phyloP scores from a whole-genome alignment of 108 stramenopile species.

The Pseudonitzschia multiseries region DNA sequence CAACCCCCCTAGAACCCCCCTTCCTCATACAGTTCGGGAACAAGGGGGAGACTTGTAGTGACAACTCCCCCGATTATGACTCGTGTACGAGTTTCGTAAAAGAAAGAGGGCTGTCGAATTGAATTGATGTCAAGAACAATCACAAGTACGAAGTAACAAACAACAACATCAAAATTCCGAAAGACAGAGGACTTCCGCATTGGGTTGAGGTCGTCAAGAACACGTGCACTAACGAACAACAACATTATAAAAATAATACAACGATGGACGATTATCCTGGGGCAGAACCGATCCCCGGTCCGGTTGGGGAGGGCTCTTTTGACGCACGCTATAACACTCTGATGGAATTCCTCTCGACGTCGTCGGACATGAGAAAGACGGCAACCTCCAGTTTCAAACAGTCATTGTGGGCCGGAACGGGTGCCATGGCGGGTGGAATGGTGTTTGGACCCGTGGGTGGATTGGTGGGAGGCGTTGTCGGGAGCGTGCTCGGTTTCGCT shows the following conservation, averaged over 20 bases:
- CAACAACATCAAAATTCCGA: too few species aligned
- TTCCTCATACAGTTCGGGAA: too few species aligned
- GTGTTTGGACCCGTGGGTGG: constrained; percentile 63
- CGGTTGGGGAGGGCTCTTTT: constrained; percentile 3
- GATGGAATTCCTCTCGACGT: constrained; percentile 45
- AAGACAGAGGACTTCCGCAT: not conserved
- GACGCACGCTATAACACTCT: constrained; percentile 35
- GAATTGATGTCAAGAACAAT: too few species aligned
- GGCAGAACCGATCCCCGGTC: constrained; percentile 43
- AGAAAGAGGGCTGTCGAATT: too few species aligned
- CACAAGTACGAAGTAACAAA: too few species aligned
- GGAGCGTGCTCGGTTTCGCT: constrained; percentile 51
- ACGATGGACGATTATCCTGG: constrained; percentile 61
- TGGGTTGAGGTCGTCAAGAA: not conserved
- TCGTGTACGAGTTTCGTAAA: too few species aligned
- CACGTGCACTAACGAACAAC: not conserved
- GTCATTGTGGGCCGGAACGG: constrained; percentile 45
- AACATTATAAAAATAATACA: not conserved
- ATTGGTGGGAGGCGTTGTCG: constrained; percentile 59
- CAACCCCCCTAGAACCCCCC: too few species aligned
- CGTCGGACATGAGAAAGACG: constrained; percentile 47
- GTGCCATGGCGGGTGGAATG: constrained; percentile 50
- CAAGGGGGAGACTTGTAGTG: too few species aligned
- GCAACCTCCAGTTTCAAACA: constrained; percentile 52
- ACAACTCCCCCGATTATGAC: too few species aligned